These are phyloP conservation scores for Amoebophrya sp. DNA, from an alignment of 169 alveolate species.

Conservation along the genomic window DNA sequence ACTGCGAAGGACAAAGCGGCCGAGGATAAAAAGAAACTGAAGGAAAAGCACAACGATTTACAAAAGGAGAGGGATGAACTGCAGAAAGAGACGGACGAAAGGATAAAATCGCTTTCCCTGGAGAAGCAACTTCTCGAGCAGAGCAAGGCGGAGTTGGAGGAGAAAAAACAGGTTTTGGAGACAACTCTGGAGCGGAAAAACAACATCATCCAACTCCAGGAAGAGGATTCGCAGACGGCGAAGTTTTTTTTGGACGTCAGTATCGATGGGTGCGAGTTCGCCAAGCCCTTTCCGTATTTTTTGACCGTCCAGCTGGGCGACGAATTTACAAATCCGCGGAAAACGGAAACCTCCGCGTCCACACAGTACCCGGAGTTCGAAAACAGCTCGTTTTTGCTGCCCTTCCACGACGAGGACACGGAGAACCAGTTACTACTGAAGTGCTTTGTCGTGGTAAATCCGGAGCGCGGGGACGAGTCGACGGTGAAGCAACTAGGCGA, in stretches of 20 bases:
- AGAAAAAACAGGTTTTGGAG: not conserved
- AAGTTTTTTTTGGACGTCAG: not conserved
- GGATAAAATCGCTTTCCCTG: no score
- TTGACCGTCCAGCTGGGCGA: not conserved
- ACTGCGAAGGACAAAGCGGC: no score
- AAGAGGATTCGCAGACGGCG: not conserved
- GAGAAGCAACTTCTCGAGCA: not conserved
- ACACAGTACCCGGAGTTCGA: constrained; percentile 3
- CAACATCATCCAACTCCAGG: not conserved
- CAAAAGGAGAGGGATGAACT: no score
- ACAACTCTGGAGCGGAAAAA: not conserved
- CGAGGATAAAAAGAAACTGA: no score
- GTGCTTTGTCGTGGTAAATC: not conserved
- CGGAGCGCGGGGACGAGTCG: not conserved
- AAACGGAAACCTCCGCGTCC: not conserved
- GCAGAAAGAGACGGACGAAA: no score
- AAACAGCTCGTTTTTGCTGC: not conserved
- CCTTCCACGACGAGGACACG: constrained; percentile 5
- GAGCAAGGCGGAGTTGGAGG: not conserved
- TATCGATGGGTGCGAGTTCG: not conserved
- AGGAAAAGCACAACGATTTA: no score
- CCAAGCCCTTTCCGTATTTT: not conserved
- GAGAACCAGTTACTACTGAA: not conserved
- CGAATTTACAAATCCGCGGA: not conserved
- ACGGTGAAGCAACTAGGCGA: not conserved